Base-by-base conservation (phyloP, 1,139 yeast species). In the Lizanozyma gosingica region DNA sequence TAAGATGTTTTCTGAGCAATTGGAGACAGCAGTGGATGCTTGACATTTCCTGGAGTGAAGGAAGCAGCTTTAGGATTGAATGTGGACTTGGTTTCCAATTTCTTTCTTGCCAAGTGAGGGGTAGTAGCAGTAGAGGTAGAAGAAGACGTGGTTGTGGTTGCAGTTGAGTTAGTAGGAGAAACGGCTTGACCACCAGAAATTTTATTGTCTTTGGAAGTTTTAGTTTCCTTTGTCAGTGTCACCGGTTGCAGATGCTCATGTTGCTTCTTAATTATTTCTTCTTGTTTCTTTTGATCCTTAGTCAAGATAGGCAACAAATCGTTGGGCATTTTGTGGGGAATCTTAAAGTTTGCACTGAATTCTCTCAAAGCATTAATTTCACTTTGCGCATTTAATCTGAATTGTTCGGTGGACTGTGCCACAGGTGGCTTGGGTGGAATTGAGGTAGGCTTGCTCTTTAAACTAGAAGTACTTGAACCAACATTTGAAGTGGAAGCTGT, bases 301-400 rank as follows among this genome's bases (percentile, higher is more conserved):
- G 90, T 67, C 37, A 83, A 65, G 33, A 84, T 81, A 3, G 94
- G 92, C 46, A 83, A 69, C 54, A 86, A 69, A 55, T 87, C 95
- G 33, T 76, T 57, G 8, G 37, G 95, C 53, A 81, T 71, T 46
- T 78, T 78, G 47, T 78, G 77, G 3, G 86, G 86, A 18, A 87
- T 77, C 60, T 85, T 86, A 60, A 85, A 85, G 50, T 76, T 83
- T 40, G 86, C 88, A 39, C 95, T 79, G 56, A 88, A 88, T 56
- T 84, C 86, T 46, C 78, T 80, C 43, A 87, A 67, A n/a, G 92
- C 85, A 48, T 83, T 81, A 49, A 86, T 78, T 63, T 76, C 94
- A 48, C 77, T 74, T 55, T 78, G 80, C 9, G 80, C 78, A 49
- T 67, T 73, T 44, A 72, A 60, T 47, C 76, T 65, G 50, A 70